phyloP scores from a whole-genome alignment of 139 green algal species.

The Coelastrella sp. region DNA sequence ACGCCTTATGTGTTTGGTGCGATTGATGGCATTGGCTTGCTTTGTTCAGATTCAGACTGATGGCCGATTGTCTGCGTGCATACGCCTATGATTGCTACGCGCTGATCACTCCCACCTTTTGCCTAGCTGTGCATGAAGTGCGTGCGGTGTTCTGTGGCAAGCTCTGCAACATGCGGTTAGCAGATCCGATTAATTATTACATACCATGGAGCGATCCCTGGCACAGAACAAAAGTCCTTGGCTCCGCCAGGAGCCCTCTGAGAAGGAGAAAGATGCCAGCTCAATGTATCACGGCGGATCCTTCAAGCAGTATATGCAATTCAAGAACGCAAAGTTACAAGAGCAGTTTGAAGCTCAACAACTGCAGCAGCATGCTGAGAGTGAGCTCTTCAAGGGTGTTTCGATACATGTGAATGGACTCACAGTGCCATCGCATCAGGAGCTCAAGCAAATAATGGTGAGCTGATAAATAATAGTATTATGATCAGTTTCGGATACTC shows the following conservation, averaged over 20 bases:
- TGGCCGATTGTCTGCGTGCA: not conserved
- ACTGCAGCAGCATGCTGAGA: conserved; percentile 4
- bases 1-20: no score
- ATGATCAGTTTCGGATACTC: not conserved
- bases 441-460: conserved; percentile 94
- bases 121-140: not conserved
- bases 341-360: conserved; percentile 68
- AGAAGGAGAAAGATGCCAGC: not conserved
- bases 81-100: no score
- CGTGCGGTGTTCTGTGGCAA: not conserved
- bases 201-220: no score
- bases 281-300: conserved; percentile 62
- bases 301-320: conserved; percentile 62
- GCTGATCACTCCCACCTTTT: not conserved
- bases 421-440: conserved; percentile 74
- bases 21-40: not conserved
- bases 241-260: not conserved
- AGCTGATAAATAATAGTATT: not conserved
- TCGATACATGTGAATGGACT: conserved; percentile 92
- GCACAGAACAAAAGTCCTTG: not conserved
- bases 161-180: not conserved
- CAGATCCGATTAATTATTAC: not conserved
- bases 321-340: conserved; percentile 80
- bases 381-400: conserved; percentile 86
- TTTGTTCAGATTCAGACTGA: not conserved